A percentile compares a stretch with the other conserved stretches of the same genome.
These are phyloP conservation scores for Datura wrightii DNA, from an alignment of 257 asterid genomes.

Conservation along the genomic window DNA sequence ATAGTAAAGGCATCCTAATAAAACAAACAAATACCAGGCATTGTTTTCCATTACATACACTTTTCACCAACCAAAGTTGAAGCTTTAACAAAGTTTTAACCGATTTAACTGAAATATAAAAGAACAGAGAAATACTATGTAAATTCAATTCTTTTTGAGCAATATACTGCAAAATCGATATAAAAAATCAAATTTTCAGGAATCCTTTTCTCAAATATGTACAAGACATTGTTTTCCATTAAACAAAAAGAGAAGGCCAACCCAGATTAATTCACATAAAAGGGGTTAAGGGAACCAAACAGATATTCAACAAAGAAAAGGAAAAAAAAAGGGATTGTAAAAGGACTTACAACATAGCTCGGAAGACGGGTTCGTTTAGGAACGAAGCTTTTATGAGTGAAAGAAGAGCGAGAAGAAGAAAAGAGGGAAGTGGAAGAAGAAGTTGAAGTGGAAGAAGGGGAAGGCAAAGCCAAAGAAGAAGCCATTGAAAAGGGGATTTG, in stretches of 20 bases:
- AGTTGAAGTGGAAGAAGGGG: slow-evolving; percentile 50
- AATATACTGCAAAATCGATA: not conserved
- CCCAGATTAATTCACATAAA: not conserved
- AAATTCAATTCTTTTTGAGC: slow-evolving; percentile 1
- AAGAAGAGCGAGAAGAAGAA: slow-evolving; percentile 26
- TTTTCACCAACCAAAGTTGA: not conserved
- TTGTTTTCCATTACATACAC: not conserved
- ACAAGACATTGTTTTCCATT: not conserved
- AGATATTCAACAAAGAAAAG: not conserved
- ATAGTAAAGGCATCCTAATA: not conserved
- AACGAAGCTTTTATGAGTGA: slow-evolving; percentile 34
- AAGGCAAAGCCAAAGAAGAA: slow-evolving; percentile 55
- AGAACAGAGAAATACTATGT: not conserved
- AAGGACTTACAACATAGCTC: slow-evolving; percentile 50
- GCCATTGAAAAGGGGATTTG: slow-evolving; percentile 33
- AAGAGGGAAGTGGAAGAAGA: slow-evolving; percentile 25
- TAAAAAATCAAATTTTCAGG: not conserved
- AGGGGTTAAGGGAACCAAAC: not conserved
- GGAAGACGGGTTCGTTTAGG: slow-evolving; percentile 39
- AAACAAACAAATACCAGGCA: not conserved
- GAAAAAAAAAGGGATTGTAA: not conserved
- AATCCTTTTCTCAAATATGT: not conserved
- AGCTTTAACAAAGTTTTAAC: slow-evolving; percentile 11
- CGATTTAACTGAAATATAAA: not conserved
- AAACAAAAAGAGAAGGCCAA: not conserved